Base-by-base conservation (phyloP, 1,284 basidiomycete genomes). In the Sporisorium sorghi region DNA sequence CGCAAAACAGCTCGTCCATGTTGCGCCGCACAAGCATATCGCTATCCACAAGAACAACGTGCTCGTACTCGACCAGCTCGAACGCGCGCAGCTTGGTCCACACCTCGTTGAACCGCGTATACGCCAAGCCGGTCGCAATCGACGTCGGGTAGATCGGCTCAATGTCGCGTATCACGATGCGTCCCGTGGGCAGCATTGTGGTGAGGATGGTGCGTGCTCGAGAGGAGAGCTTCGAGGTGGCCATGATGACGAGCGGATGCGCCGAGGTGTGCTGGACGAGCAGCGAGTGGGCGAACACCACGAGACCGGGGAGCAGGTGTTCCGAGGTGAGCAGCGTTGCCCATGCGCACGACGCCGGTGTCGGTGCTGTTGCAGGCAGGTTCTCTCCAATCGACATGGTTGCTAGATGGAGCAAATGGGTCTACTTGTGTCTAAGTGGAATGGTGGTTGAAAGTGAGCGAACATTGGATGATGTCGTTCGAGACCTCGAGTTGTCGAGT, bases 21-120 rank as follows among this genome's bases (percentile, higher is more conserved):
- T 92, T 93, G 48, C 87, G 88, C 82, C 89, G 86, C 23, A 97
- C 88, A 61, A 97, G 88, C 93, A 98, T 98, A 86, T 97, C 95
- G 15, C 90, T 90, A 83, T 97, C 95, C 53, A 97, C 87, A 48
- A 97, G 87, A 46, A 94, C 90, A 44, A 97, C 86, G 15, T 92
- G 89, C 89, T 94, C 68, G 58, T 67, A 84, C 24, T 83, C 77
- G 23, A 35, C 51, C 28, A 84, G 53, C 24, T 77, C 76, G n/a
- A 80, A 80, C 0, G 78, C 82, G 3, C 81, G 70, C 9, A 84
- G 61, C 48, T 84, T 84, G n/a, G 81, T 82, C 82, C 82, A 84
- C 0, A 81, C 81, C 37, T 83, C 77, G 30, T 55, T 60, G 65
- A 84, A 84, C 19, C 80, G 73, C 11, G 60, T 66, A 32, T 70